Percentiles rank a stretch among this genome's conserved stretches.
phyloP scores from a whole-genome alignment of 2,329 filamentous ascomycete species.

The Pseudogymnoascus sp. region DNA sequence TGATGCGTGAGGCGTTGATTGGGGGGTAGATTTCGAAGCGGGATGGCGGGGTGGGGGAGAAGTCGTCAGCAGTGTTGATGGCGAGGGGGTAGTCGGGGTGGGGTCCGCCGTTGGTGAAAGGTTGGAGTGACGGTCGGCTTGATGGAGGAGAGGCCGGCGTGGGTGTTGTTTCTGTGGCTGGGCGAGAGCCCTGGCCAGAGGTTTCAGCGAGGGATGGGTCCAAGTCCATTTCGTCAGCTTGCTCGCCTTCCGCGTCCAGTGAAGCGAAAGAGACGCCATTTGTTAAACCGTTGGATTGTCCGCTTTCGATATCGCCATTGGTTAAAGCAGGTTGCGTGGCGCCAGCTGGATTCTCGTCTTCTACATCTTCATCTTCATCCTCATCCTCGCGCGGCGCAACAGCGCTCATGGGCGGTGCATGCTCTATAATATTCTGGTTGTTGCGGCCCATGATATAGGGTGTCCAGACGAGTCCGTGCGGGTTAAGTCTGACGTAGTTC shows the following conservation, averaged over 20 bases:
- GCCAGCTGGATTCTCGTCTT: slow-evolving; percentile 18
- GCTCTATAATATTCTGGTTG: slow-evolving; percentile 75
- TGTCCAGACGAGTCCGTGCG: slow-evolving; percentile 81
- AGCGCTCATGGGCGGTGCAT: slow-evolving; percentile 73
- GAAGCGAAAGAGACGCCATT: slow-evolving; percentile 7
- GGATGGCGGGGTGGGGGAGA: slow-evolving; percentile 53
- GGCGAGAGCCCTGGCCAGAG: not conserved
- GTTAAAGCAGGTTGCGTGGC: slow-evolving; percentile 17
- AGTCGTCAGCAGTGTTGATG: not conserved
- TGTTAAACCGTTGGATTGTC: not conserved
- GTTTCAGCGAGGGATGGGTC: not conserved
- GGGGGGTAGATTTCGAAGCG: slow-evolving; percentile 77
- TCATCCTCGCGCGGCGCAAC: slow-evolving; percentile 82
- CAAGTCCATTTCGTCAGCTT: not conserved
- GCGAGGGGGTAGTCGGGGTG: not conserved
- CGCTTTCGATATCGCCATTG: slow-evolving; percentile 13
- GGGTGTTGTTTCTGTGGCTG: not conserved
- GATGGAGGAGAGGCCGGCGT: not conserved
- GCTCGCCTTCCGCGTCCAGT: not conserved
- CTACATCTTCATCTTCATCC: slow-evolving; percentile 54
- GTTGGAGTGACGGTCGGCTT: not conserved
- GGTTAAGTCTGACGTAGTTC: slow-evolving; percentile 77
- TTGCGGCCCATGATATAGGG: slow-evolving; percentile 93
- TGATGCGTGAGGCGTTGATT: slow-evolving; percentile 44
- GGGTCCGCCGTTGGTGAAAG: not conserved